These are phyloP conservation scores for Starmerella scarabaei DNA, from an alignment of 805 yeast genomes.

Conservation along the genomic window DNA sequence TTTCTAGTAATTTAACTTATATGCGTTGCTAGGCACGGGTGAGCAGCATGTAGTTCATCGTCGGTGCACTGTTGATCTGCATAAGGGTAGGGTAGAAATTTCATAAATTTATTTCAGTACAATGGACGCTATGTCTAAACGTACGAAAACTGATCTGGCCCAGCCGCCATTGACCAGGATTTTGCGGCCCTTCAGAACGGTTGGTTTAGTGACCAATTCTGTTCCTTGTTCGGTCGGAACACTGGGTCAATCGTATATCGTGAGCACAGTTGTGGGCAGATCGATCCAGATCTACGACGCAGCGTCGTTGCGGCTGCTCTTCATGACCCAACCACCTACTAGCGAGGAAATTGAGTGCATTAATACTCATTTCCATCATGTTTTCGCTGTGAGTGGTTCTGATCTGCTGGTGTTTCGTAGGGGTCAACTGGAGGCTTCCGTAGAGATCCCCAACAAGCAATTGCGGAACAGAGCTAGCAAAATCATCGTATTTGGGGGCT, in stretches of 20 bases:
- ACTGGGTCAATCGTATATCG: slow-evolving; percentile 73
- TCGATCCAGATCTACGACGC: slow-evolving; percentile 87
- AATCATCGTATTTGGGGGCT: slow-evolving; percentile 64
- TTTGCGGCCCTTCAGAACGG: slow-evolving; percentile 22
- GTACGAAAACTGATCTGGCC: not conserved
- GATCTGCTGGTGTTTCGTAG: slow-evolving; percentile 68
- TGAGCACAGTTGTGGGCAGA: slow-evolving; percentile 80
- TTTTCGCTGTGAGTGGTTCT: slow-evolving; percentile 62
- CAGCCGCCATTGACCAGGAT: slow-evolving; percentile 1
- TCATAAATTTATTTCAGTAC: not conserved
- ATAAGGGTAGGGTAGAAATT: too few species aligned
- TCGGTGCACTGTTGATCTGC: too few species aligned
- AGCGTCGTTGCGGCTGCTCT: slow-evolving; percentile 65
- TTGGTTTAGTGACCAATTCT: slow-evolving; percentile 82
- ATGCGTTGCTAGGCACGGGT: too few species aligned
- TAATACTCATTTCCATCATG: slow-evolving; percentile 70
- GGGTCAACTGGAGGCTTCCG: slow-evolving; percentile 47
- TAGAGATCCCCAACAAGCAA: slow-evolving; percentile 29
- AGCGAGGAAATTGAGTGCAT: slow-evolving; percentile 54
- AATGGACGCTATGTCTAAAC: not conserved
- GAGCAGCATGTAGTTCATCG: too few species aligned
- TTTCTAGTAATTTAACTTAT: too few species aligned
- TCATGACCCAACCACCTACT: slow-evolving; percentile 74
- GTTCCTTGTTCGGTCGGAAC: slow-evolving; percentile 81
- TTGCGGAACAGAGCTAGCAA: slow-evolving; percentile 30